Evolutionary conservation across 2,329 filamentous ascomycete genomes (phyloP).

Genomic region (Dothidotthia symphoricarpi): DNA sequence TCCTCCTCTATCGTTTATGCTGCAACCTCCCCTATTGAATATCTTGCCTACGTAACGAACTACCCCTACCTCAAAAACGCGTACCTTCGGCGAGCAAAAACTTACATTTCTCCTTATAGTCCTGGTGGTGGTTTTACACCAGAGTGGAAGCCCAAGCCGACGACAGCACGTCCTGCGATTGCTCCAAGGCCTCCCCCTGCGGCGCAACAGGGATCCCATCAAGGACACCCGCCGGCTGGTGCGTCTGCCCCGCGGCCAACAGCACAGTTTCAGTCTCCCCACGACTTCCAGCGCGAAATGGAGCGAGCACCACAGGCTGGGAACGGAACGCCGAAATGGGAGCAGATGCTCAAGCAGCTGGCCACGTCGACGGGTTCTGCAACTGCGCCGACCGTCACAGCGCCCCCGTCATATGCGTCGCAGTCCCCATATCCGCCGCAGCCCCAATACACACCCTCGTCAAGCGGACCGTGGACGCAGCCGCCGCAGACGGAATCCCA

Average conservation of each 20-base stretch:
- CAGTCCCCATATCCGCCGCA: slow-evolving; percentile 17
- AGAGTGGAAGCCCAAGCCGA: slow-evolving; percentile 40
- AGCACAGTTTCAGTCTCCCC: slow-evolving; percentile 45
- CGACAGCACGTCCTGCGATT: slow-evolving; percentile 6
- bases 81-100: slow-evolving; percentile 46
- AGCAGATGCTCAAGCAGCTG: slow-evolving; percentile 37
- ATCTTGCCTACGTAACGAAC: slow-evolving; percentile 45
- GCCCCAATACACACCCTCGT: neutral
- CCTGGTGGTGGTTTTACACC: slow-evolving; percentile 43
- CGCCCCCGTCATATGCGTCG: slow-evolving; percentile 12
- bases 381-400: slow-evolving; percentile 6
- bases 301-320: slow-evolving; percentile 22
- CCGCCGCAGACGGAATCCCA: slow-evolving; percentile 18
- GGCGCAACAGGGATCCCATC: slow-evolving; percentile 10
- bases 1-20: slow-evolving; percentile 41
- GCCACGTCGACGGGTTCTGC: slow-evolving; percentile 19
- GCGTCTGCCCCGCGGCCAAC: slow-evolving; percentile 27
- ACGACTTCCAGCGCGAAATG: slow-evolving; percentile 47
- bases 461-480: slow-evolving; percentile 5
- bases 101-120: slow-evolving; percentile 50
- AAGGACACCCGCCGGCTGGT: slow-evolving; percentile 10
- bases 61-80: slow-evolving; percentile 50
- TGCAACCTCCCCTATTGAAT: slow-evolving; percentile 38
- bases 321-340: slow-evolving; percentile 31
- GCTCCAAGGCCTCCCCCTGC: slow-evolving; percentile 12